Evolutionary conservation across 1,139 yeast species (phyloP).

Genomic region (Kodamaea anthophila): DNA sequence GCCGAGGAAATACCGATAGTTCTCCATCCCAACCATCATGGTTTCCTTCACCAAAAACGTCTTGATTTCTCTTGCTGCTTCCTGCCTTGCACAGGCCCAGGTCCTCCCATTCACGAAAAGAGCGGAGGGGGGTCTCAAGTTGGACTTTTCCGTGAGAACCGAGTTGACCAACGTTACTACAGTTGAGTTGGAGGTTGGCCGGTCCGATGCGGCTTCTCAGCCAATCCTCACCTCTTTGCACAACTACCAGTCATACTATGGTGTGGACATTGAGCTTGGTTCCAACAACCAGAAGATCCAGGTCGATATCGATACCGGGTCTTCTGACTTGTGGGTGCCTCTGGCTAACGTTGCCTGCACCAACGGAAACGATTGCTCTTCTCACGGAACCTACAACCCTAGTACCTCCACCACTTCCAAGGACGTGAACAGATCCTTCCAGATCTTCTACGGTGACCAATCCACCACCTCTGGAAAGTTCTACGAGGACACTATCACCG

Average conservation of each 20-base stretch:
- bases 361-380: conserved; percentile 2
- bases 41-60: conserved; percentile 6
- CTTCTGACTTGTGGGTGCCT: conserved; percentile 17
- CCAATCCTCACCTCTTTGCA: no score
- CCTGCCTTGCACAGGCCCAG: conserved; percentile 4
- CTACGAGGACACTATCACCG: conserved; percentile 13
- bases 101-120: conserved; percentile 6
- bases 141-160: conserved; percentile 13
- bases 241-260: conserved; percentile 7
- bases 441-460: conserved; percentile 13
- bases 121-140: conserved; percentile 9
- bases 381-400: conserved; percentile 10
- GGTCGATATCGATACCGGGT: conserved; percentile 16
- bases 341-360: conserved; percentile 5
- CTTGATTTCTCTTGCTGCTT: conserved; percentile 5
- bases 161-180: conserved; percentile 1
- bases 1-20: no score
- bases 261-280: conserved; percentile 9
- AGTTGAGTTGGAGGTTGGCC: not conserved
- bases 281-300: conserved; percentile 10
- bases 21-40: no score
- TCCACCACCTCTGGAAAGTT: conserved; percentile 12
- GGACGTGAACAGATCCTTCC: conserved; percentile 7
- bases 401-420: conserved; percentile 7
- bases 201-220: no score